phyloP scores from a whole-genome alignment of 1,284 basidiomycete species.

The Coniferiporia weirii region DNA sequence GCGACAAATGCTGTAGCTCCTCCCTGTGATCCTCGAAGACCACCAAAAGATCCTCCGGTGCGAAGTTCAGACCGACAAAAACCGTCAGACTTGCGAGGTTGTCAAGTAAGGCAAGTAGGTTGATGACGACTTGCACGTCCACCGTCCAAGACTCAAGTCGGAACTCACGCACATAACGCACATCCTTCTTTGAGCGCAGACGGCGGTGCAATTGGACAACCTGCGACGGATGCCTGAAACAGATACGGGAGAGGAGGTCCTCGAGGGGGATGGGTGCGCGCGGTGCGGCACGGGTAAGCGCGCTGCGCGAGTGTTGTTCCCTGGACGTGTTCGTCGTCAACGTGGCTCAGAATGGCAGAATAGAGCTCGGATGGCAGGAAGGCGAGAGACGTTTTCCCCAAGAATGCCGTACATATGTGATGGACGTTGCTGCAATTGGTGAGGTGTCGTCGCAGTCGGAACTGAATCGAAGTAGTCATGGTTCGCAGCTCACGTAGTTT shows the following conservation, averaged over 20 bases:
- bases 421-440: no score
- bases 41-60: conserved; percentile 61
- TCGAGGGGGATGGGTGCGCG: conserved; percentile 44
- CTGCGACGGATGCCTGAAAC: conserved; percentile 39
- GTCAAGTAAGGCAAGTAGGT: conserved; percentile 46
- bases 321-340: conserved; percentile 34
- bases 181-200: conserved; percentile 31
- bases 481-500: no score
- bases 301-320: conserved; percentile 41
- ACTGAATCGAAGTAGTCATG: no score
- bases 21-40: conserved; percentile 41
- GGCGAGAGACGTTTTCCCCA: conserved; percentile 13
- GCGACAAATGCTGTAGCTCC: conserved; percentile 38
- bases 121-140: conserved; percentile 61
- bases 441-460: no score
- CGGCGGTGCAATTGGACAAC: conserved; percentile 43
- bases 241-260: conserved; percentile 47
- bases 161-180: conserved; percentile 41
- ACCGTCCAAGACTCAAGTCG: conserved; percentile 51
- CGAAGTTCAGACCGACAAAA: conserved; percentile 56
- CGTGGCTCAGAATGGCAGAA: conserved; percentile 41
- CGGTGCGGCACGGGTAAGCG: conserved; percentile 53
- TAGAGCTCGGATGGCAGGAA: conserved; percentile 59
- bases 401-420: no score
- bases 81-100: conserved; percentile 42